phyloP scores from a whole-genome alignment of 176 grass and related monocot species.

The Carex kokanica region DNA sequence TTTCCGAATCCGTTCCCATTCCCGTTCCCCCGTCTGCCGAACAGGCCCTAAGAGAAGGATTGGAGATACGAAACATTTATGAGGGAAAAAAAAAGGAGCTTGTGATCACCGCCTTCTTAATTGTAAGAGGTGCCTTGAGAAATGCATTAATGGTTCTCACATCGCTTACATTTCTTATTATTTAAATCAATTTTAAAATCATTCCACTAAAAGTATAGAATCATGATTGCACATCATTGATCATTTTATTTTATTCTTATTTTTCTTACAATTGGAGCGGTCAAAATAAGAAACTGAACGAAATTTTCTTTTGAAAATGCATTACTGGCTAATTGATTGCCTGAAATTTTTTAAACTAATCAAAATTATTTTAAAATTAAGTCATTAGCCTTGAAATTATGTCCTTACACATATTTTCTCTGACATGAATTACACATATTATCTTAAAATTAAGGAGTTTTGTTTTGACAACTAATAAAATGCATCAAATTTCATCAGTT shows the following conservation, averaged over 20 bases:
- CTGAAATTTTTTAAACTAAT: not conserved
- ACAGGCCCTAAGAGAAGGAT: not conserved
- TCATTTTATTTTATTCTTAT: not conserved
- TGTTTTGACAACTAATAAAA: not conserved
- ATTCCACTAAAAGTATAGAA: not conserved
- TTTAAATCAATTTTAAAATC: not conserved
- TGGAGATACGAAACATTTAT: conserved; percentile 1
- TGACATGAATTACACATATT: too few relatives aligned
- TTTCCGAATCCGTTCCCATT: too few relatives aligned
- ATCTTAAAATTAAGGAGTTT: not conserved
- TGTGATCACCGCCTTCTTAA: not conserved
- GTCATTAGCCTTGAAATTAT: too few relatives aligned
- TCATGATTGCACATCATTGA: conserved; percentile 10
- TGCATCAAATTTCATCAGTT: too few relatives aligned
- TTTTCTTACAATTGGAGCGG: not conserved
- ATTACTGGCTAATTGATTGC: not conserved
- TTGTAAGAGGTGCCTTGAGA: not conserved
- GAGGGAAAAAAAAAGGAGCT: not conserved
- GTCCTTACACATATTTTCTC: too few relatives aligned
- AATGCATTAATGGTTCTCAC: conserved; percentile 2
- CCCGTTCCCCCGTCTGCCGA: too few relatives aligned
- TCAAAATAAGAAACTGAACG: not conserved
- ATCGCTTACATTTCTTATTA: not conserved
- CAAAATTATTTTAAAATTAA: not conserved
- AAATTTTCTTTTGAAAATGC: not conserved